Conservation (phyloP, 495 filamentous ascomycete species). For the Hypoxylon subgilvum region DNA sequence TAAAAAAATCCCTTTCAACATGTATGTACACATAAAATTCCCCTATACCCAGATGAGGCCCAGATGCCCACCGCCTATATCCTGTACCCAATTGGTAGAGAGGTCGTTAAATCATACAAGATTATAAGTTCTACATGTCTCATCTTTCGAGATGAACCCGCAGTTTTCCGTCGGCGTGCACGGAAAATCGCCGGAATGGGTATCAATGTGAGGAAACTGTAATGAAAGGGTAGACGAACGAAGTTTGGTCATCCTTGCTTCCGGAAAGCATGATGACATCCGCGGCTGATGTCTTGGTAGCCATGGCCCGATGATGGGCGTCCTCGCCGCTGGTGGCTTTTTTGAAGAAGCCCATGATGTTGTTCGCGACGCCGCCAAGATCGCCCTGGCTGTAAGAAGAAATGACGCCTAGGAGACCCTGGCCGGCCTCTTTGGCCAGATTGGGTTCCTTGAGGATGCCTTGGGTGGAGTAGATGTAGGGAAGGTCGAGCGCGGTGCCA, state of each 20-base stretch:
- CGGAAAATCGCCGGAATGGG: conserved; percentile 11
- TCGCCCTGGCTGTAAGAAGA: conserved; percentile 90
- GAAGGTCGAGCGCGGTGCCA: conserved; percentile 91
- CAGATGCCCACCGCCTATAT: background rate
- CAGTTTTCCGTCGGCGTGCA: background rate
- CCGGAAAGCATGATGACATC: conserved; percentile 98
- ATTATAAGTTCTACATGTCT: conserved; percentile 4
- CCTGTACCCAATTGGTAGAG: background rate
- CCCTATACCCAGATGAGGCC: background rate
- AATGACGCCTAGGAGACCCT: conserved; percentile 88
- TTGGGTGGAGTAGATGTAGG: conserved; percentile 94
- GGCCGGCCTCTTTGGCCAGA: conserved; percentile 94
- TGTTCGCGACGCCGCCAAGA: conserved; percentile 78
- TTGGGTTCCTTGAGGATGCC: conserved; percentile 98
- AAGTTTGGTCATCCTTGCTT: conserved; percentile 94
- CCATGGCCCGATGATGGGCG: conserved; percentile 75
- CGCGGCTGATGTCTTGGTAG: conserved; percentile 91
- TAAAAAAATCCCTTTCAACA: conserved; percentile 8
- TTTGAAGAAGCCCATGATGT: conserved; percentile 88
- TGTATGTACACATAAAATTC: conserved; percentile 26
- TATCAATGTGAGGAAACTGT: conserved; percentile 30
- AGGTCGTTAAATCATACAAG: conserved; percentile 6
- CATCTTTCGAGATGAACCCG: background rate
- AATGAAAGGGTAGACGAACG: conserved; percentile 66
- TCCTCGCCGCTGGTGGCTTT: conserved; percentile 87